Evolutionary conservation across 768 basidiomycete species (phyloP).

Genomic region (Trichaptum fuscoviolaceum): DNA sequence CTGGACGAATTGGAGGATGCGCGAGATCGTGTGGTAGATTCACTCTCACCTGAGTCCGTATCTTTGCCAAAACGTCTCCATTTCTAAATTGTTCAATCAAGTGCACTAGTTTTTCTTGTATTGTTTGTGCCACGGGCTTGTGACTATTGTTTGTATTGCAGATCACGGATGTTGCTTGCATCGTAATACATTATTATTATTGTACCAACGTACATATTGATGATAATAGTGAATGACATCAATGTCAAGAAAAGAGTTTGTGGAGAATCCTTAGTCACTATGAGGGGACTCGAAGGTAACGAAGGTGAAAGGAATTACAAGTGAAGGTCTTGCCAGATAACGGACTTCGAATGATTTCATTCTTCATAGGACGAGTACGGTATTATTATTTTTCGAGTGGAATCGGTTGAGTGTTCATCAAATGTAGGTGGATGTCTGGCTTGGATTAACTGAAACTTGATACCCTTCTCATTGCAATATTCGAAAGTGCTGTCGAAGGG

Average conservation of each 20-base stretch:
- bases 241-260: not conserved
- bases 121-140: slow-evolving; percentile 14
- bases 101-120: slow-evolving; percentile 2
- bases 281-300: not conserved
- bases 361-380: not conserved
- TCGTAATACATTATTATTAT: not conserved
- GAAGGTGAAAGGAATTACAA: not conserved
- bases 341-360: too few species aligned
- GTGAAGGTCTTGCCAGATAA: not conserved
- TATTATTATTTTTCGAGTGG: not conserved
- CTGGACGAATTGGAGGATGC: slow-evolving; percentile 57
- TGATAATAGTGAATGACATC: not conserved
- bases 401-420: not conserved
- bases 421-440: not conserved
- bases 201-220: not conserved
- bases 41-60: slow-evolving; percentile 37
- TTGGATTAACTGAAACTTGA: not conserved
- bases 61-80: slow-evolving; percentile 16
- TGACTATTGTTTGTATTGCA: not conserved
- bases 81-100: slow-evolving; percentile 1
- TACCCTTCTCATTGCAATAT: not conserved
- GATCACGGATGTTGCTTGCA: not conserved
- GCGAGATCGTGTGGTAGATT: slow-evolving; percentile 69
- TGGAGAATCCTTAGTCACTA: not conserved
- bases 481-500: not conserved